These are phyloP conservation scores for Teratosphaeria zuluensis DNA, from an alignment of 2,329 filamentous ascomycete genomes.

Conservation along the genomic window DNA sequence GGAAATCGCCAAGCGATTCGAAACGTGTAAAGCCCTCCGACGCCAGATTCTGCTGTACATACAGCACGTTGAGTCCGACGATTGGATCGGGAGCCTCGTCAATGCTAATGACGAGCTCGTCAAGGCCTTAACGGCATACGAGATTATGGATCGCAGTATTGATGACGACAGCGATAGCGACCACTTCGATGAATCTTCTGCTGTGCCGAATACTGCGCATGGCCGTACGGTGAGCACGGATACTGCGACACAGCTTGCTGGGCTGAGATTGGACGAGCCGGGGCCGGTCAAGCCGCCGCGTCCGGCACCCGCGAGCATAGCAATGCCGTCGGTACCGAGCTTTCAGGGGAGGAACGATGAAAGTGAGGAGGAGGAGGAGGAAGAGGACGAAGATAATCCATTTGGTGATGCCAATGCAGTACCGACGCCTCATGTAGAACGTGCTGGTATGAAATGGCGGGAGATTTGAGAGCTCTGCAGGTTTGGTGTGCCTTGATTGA, in stretches of 20 bases:
- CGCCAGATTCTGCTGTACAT: constrained; percentile 85
- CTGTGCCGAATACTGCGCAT: constrained; percentile 6
- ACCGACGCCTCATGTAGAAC: constrained; percentile 41
- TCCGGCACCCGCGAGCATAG: constrained; percentile 28
- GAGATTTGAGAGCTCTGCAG: constrained; percentile 6
- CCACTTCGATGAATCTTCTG: constrained; percentile 36
- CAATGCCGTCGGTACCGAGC: constrained; percentile 27
- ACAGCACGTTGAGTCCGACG: constrained; percentile 79
- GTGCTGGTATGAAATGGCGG: constrained; percentile 27
- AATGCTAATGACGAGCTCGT: constrained; percentile 96
- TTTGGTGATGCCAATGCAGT: constrained; percentile 77
- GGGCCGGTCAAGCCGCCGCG: constrained; percentile 40
- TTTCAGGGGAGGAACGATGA: constrained; percentile 38
- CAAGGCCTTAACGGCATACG: constrained; percentile 82
- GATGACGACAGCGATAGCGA: constrained; percentile 61
- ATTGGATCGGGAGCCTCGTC: constrained; percentile 83
- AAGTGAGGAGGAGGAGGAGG: constrained; percentile 60
- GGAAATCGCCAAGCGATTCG: constrained; percentile 66
- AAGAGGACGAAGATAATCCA: constrained; percentile 76
- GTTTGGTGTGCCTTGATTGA: background rate
- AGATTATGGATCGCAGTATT: constrained; percentile 81
- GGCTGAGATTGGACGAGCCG: constrained; percentile 31
- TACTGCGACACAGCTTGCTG: constrained; percentile 35
- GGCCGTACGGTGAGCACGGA: constrained; percentile 5
- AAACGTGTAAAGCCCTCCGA: constrained; percentile 75